phyloP scores from a whole-genome alignment of 805 yeast genomes.

The Alloascoidea africana region DNA sequence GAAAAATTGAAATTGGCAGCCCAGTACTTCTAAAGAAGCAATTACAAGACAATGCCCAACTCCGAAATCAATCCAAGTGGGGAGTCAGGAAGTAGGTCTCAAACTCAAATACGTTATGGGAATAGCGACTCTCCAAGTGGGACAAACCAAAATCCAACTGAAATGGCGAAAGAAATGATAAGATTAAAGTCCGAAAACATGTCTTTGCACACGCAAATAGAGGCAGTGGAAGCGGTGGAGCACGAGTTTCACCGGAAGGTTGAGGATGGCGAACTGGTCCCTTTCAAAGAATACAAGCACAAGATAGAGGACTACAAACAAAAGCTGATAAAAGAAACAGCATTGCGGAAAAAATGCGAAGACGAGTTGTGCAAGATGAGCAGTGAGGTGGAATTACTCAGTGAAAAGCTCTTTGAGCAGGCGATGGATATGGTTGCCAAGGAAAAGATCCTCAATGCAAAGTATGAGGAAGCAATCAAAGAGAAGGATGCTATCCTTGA shows the following conservation, averaged over 20 bases:
- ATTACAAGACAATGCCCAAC: too few relatives aligned
- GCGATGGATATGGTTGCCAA: constrained; percentile 77
- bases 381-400: constrained; percentile 63
- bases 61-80: too few relatives aligned
- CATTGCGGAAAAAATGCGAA: neutral
- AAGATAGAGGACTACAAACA: neutral
- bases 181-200: too few relatives aligned
- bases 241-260: neutral
- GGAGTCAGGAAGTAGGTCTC: too few relatives aligned
- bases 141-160: too few relatives aligned
- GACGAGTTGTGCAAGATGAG: neutral
- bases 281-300: neutral
- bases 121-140: too few relatives aligned
- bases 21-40: too few relatives aligned
- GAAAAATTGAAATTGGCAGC: too few relatives aligned
- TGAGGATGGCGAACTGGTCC: neutral
- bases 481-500: constrained; percentile 61
- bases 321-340: neutral
- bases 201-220: too few relatives aligned
- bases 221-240: neutral
- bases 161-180: too few relatives aligned
- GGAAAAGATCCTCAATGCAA: constrained; percentile 42
- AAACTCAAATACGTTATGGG: too few relatives aligned
- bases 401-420: constrained; percentile 65
- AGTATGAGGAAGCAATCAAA: constrained; percentile 34